Conservation (phyloP, 352 stramenopile species). For the Globisporangium lucens region DNA sequence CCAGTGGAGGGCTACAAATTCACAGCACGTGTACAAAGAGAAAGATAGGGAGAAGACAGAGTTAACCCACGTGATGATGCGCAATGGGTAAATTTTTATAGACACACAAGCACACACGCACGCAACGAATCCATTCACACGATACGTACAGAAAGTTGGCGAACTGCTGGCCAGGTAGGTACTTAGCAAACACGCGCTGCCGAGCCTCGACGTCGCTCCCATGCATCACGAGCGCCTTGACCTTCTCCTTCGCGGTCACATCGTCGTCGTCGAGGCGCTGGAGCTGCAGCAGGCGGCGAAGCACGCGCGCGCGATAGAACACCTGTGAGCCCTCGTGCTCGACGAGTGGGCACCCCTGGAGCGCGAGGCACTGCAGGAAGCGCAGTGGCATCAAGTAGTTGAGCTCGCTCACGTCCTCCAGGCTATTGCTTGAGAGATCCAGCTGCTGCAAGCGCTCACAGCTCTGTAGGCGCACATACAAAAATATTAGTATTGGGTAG, state of each 20-base stretch:
- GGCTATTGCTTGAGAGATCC: conserved; percentile 46
- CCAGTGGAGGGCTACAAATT: conserved; percentile 40
- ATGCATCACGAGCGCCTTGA: conserved; percentile 76
- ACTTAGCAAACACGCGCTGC: conserved; percentile 52
- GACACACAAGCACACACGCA: neutral
- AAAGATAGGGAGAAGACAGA: neutral
- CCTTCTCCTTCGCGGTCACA: conserved; percentile 66
- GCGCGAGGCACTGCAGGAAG: conserved; percentile 41
- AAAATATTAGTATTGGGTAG: neutral
- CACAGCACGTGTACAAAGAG: neutral
- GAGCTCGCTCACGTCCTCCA: conserved; percentile 60
- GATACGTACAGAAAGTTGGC: conserved; percentile 60
- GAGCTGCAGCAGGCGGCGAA: conserved; percentile 60
- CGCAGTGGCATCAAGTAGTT: conserved; percentile 45
- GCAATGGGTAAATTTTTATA: neutral
- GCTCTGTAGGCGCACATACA: conserved; percentile 24
- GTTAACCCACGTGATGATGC: conserved; percentile 3
- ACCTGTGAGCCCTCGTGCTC: conserved; percentile 28
- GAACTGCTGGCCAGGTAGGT: conserved; percentile 55
- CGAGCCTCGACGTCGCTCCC: conserved; percentile 56
- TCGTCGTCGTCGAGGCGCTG: conserved; percentile 45
- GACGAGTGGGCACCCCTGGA: conserved; percentile 44
- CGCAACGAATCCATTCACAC: neutral
- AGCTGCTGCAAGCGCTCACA: conserved; percentile 51
- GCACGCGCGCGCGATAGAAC: conserved; percentile 60